These are phyloP conservation scores for Cordyceps sp. DNA, from an alignment of 2,329 filamentous ascomycete genomes.

Conservation along the genomic window DNA sequence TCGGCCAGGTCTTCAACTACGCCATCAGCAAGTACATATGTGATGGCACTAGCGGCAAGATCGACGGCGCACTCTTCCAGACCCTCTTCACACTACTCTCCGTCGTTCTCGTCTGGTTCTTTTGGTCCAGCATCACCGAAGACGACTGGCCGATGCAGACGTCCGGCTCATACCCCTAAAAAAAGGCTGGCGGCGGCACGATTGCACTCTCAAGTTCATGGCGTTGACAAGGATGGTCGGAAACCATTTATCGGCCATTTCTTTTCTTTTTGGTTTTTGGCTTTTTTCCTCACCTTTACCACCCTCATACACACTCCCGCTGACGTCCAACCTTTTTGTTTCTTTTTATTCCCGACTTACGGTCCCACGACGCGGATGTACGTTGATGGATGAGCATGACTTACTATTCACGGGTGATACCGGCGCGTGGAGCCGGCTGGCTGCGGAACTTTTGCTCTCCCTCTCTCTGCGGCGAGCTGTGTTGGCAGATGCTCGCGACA, in stretches of 20 bases:
- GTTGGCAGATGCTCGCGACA: slow-evolving; percentile 10
- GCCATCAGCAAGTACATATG: slow-evolving; percentile 85
- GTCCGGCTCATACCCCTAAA: slow-evolving; percentile 21
- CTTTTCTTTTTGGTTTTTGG: too few relatives aligned
- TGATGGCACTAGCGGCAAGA: slow-evolving; percentile 63
- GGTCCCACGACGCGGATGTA: slow-evolving; percentile 5
- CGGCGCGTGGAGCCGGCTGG: not conserved
- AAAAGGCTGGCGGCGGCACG: too few relatives aligned
- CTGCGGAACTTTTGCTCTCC: not conserved
- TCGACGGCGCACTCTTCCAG: slow-evolving; percentile 86
- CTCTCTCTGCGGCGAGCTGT: slow-evolving; percentile 1
- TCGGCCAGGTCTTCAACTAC: slow-evolving; percentile 94
- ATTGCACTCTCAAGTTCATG: too few relatives aligned
- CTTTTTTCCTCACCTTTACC: too few relatives aligned
- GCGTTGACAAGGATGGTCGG: too few relatives aligned
- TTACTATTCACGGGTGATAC: not conserved
- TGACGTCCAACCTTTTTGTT: too few relatives aligned
- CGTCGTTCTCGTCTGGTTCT: slow-evolving; percentile 74
- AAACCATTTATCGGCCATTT: too few relatives aligned
- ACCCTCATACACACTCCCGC: too few relatives aligned
- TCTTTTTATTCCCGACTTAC: too few relatives aligned
- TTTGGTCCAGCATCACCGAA: slow-evolving; percentile 98
- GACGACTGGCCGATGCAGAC: slow-evolving; percentile 75
- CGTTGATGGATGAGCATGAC: slow-evolving; percentile 2
- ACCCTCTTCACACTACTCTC: slow-evolving; percentile 80